These are phyloP conservation scores for Monosporascus sp. DNA, from an alignment of 2,329 filamentous ascomycete species.

Conservation along the genomic window DNA sequence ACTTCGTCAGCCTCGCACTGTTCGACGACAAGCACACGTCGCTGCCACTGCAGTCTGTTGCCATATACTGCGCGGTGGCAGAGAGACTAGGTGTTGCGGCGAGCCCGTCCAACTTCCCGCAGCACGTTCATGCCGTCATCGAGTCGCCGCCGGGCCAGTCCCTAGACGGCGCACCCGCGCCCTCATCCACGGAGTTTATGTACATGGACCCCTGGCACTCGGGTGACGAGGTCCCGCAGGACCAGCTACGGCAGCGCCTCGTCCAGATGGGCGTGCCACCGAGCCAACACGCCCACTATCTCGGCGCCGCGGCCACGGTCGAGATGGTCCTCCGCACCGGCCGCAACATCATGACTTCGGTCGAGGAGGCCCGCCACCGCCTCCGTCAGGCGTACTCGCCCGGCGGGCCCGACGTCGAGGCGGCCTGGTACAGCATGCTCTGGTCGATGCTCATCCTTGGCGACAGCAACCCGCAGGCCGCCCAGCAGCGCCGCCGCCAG, in stretches of 20 bases:
- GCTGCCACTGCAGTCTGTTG: conserved; percentile 58
- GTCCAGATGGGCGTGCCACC: not conserved
- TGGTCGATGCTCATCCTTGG: conserved; percentile 11
- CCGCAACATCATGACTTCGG: conserved; percentile 58
- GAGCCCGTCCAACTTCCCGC: conserved; percentile 59
- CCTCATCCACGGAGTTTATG: conserved; percentile 34
- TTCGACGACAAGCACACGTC: conserved; percentile 44
- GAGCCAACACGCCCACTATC: conserved; percentile 25
- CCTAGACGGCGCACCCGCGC: conserved; percentile 21
- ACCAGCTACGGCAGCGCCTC: conserved; percentile 3
- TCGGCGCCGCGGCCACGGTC: conserved; percentile 44
- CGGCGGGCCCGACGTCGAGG: conserved; percentile 1
- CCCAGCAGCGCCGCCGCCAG: conserved; percentile 1
- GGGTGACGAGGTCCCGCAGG: conserved; percentile 3
- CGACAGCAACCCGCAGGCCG: not conserved
- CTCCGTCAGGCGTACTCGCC: not conserved
- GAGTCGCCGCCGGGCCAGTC: conserved; percentile 20
- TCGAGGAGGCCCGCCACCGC: conserved; percentile 36
- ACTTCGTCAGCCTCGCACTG: conserved; percentile 58
- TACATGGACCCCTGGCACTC: conserved; percentile 48
- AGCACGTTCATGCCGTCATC: conserved; percentile 62
- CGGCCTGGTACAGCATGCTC: conserved; percentile 8
- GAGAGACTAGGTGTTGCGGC: conserved; percentile 53
- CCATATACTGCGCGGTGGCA: conserved; percentile 62
- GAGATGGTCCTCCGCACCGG: conserved; percentile 58